phyloP scores from a whole-genome alignment of 257 asterid species.

The Solanum gracilifrons region DNA sequence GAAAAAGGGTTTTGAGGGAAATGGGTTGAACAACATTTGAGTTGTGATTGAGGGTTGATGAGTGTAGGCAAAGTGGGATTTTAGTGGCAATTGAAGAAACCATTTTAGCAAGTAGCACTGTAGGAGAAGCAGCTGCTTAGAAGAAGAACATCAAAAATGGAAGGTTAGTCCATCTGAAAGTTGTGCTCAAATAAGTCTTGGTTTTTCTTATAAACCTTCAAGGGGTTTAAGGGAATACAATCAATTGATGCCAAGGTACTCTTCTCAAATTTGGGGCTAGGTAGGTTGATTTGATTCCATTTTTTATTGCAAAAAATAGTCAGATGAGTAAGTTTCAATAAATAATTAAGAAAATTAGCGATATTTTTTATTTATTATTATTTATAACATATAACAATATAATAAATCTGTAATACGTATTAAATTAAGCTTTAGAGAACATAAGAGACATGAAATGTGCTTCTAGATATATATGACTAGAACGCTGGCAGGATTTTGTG shows the following conservation, averaged over 20 bases:
- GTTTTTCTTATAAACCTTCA: neutral
- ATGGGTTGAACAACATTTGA: neutral
- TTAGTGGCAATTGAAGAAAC: conserved; percentile 31
- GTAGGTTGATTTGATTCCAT: neutral
- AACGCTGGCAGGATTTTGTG: no score
- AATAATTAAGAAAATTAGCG: no score
- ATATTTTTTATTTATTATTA: no score
- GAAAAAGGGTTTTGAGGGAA: conserved; percentile 5
- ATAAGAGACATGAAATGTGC: no score
- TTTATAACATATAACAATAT: no score
- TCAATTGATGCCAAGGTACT: neutral
- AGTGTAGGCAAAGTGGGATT: conserved; percentile 15
- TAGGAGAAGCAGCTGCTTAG: neutral
- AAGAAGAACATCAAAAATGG: neutral
- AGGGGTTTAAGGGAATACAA: neutral
- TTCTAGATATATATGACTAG: no score
- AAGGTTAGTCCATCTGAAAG: neutral
- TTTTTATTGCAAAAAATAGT: no score
- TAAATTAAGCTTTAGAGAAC: no score
- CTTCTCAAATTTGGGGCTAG: neutral
- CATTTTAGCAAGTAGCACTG: conserved; percentile 15
- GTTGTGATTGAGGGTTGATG: neutral
- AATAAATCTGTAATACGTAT: no score
- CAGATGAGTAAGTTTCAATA: no score
- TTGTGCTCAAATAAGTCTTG: neutral